Evolutionary conservation across 768 basidiomycete genomes (phyloP).

Genomic region (Collybia sp.): DNA sequence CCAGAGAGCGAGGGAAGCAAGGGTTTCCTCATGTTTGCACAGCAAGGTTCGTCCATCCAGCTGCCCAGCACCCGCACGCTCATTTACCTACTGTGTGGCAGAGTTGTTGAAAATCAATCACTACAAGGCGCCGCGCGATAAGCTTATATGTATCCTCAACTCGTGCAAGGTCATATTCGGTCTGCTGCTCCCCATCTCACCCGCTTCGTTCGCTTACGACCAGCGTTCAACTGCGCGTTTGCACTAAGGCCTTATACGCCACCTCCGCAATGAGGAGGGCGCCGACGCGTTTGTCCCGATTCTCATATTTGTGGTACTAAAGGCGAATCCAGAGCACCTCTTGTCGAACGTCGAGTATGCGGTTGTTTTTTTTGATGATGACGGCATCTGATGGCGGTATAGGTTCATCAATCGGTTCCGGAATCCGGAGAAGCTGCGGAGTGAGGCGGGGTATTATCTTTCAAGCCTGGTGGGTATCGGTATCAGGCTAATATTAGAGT

Average conservation of each 20-base stretch:
- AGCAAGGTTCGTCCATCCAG: constrained; percentile 59
- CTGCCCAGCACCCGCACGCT: not conserved
- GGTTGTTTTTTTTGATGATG: not conserved
- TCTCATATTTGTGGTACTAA: constrained; percentile 89
- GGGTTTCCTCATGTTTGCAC: constrained; percentile 86
- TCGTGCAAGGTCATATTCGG: constrained; percentile 99
- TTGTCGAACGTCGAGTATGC: constrained; percentile 93
- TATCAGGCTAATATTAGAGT: not conserved
- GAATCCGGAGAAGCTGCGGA: constrained; percentile 83
- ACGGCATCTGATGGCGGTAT: not conserved
- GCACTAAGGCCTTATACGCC: constrained; percentile 76
- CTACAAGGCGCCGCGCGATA: constrained; percentile 98
- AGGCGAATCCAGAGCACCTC: constrained; percentile 90
- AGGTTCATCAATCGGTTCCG: constrained; percentile 97
- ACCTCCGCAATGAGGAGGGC: constrained; percentile 77
- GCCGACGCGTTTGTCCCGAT: constrained; percentile 96
- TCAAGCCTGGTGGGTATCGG: constrained; percentile 69
- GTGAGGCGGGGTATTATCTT: constrained; percentile 95
- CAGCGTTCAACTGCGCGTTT: too few species aligned
- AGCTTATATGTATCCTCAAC: constrained; percentile 95
- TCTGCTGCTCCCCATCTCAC: constrained; percentile 31
- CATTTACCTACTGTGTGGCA: constrained; percentile 22
- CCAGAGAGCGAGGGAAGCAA: constrained; percentile 69
- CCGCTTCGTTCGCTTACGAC: constrained; percentile 2
- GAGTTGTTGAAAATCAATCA: constrained; percentile 96